Conservation (phyloP, 257 asterid species). For the Salvia splendens region DNA sequence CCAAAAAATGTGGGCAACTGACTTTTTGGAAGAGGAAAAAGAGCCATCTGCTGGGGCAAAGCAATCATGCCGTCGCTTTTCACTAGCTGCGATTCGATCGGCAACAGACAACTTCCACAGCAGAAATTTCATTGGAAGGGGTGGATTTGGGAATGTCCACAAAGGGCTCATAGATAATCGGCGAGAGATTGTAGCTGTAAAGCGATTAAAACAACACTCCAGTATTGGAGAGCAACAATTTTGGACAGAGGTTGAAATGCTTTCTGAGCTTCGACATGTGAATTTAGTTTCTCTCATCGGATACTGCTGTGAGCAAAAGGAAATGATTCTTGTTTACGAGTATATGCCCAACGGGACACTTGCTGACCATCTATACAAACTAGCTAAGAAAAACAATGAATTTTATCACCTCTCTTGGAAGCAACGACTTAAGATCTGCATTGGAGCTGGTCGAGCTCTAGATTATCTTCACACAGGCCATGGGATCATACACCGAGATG, state of each 20-base stretch:
- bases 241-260: constrained; percentile 59
- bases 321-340: constrained; percentile 57
- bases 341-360: constrained; percentile 59
- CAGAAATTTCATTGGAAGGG: constrained; percentile 50
- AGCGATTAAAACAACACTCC: constrained; percentile 52
- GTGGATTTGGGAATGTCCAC: constrained; percentile 59
- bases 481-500: constrained; percentile 53
- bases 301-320: constrained; percentile 53
- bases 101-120: constrained; percentile 46
- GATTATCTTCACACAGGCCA: constrained; percentile 61
- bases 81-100: constrained; percentile 47
- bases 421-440: constrained; percentile 52
- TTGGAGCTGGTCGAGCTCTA: constrained; percentile 65
- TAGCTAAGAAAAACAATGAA: constrained; percentile 26
- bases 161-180: constrained; percentile 43
- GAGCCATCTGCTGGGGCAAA: constrained; percentile 33
- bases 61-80: constrained; percentile 47
- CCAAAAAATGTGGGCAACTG: constrained; percentile 35
- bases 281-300: constrained; percentile 64
- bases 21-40: constrained; percentile 34
- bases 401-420: constrained; percentile 53
- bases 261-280: constrained; percentile 61
- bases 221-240: constrained; percentile 61
- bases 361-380: constrained; percentile 60
- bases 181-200: constrained; percentile 48